Evolutionary conservation across 2,329 filamentous ascomycete species (phyloP).

Genomic region (Exophiala sp.): DNA sequence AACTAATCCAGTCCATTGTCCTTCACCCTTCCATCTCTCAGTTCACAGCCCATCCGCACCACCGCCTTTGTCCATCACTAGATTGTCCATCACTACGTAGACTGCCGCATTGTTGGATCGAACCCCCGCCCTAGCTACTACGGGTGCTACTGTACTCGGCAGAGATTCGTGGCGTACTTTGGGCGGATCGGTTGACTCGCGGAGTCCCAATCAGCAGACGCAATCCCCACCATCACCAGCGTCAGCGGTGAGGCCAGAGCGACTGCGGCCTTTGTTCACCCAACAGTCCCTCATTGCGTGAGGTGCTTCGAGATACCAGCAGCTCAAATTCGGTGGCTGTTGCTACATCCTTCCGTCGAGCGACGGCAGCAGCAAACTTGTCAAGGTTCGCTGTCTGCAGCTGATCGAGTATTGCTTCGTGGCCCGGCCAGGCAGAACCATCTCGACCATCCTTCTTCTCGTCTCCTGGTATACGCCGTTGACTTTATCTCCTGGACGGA

Average conservation of each 20-base stretch:
- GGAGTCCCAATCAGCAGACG: constrained; percentile 6
- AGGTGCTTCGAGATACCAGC: background rate
- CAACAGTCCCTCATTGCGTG: background rate
- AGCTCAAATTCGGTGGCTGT: no score
- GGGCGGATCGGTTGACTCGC: background rate
- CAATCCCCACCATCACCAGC: constrained; percentile 10
- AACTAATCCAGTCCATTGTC: no score
- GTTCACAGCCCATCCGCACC: background rate
- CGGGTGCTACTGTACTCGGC: no score
- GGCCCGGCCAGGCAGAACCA: background rate
- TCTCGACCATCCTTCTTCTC: background rate
- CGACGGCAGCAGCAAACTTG: background rate
- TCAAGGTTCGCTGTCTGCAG: background rate
- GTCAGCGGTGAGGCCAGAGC: constrained; percentile 21
- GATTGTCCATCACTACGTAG: no score
- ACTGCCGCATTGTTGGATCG: background rate
- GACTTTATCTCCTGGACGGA: background rate
- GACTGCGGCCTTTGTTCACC: background rate
- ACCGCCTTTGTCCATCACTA: no score
- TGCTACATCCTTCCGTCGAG: background rate
- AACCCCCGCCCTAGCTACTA: constrained; percentile 3
- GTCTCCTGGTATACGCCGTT: background rate
- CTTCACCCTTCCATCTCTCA: background rate
- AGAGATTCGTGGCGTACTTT: constrained; percentile 5
- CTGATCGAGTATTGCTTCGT: background rate